Evolutionary conservation across 179 eudicot species (phyloP).

Genomic region (Camellia oleifera): DNA sequence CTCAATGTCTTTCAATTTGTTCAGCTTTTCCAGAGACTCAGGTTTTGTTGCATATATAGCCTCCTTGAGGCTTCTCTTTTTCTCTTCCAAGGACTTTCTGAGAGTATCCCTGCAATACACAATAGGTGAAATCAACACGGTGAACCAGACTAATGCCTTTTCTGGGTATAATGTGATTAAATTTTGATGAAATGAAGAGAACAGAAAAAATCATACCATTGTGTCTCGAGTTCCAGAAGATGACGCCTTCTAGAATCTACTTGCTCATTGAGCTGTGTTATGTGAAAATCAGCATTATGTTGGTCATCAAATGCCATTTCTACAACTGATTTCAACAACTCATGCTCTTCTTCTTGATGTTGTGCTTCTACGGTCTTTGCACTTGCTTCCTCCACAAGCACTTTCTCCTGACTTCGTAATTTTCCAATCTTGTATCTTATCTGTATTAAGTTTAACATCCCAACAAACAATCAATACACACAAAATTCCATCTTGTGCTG

Average conservation of each 20-base stretch:
- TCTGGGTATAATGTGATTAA: background rate
- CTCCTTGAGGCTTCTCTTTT: constrained; percentile 40
- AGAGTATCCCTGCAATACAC: constrained; percentile 29
- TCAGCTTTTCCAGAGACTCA: constrained; percentile 36
- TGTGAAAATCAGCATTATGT: constrained; percentile 29
- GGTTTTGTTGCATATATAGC: constrained; percentile 30
- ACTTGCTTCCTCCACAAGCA: constrained; percentile 20
- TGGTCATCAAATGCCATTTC: constrained; percentile 44
- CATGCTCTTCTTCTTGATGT: constrained; percentile 36
- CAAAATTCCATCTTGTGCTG: background rate
- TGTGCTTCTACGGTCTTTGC: constrained; percentile 23
- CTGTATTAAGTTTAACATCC: constrained; percentile 13
- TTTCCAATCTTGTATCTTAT: constrained; percentile 14
- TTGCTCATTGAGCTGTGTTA: constrained; percentile 33
- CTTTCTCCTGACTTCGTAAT: constrained; percentile 21
- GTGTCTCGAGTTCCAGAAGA: constrained; percentile 36
- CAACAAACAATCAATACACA: background rate
- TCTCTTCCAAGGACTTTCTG: constrained; percentile 38
- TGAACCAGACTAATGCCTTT: background rate
- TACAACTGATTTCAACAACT: constrained; percentile 41
- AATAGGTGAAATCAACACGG: constrained; percentile 1
- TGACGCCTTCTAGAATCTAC: constrained; percentile 30
- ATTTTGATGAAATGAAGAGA: background rate
- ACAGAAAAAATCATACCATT: constrained; percentile 32
- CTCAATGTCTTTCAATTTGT: constrained; percentile 42